These are phyloP conservation scores for Henckelia pumila DNA, from an alignment of 257 asterid genomes.

Conservation along the genomic window DNA sequence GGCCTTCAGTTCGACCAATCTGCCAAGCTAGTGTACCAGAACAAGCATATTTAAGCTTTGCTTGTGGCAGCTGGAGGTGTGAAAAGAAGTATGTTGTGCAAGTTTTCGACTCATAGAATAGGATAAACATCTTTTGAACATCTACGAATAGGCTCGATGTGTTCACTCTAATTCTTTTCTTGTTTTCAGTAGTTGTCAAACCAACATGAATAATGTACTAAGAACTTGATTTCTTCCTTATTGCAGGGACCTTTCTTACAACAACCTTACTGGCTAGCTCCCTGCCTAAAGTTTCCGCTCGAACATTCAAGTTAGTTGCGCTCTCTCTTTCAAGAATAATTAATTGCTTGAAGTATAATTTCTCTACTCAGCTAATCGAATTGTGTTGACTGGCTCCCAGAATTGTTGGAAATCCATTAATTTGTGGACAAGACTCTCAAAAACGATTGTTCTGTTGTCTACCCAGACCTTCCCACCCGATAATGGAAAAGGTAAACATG, in stretches of 20 bases:
- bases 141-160: no score
- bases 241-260: slow-evolving; percentile 86
- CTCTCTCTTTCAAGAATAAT: slow-evolving; percentile 1
- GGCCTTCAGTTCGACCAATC: no score
- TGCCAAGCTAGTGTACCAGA: no score
- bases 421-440: no score
- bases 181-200: not conserved
- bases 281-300: slow-evolving; percentile 73
- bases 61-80: no score
- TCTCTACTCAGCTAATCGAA: not conserved
- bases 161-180: slow-evolving; percentile 38
- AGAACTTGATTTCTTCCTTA: slow-evolving; percentile 1
- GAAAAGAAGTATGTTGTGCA: no score
- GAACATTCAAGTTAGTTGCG: slow-evolving; percentile 77
- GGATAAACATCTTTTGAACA: no score
- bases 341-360: not conserved
- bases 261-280: slow-evolving; percentile 90
- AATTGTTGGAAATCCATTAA: slow-evolving; percentile 83
- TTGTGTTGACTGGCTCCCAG: slow-evolving; percentile 41
- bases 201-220: not conserved
- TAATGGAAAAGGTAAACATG: slow-evolving; percentile 45
- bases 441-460: slow-evolving; percentile 68
- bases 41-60: no score
- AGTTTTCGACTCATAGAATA: no score
- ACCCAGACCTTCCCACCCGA: slow-evolving; percentile 87